phyloP scores from a whole-genome alignment of 2,329 filamentous ascomycete species.

The Alternaria sp. region DNA sequence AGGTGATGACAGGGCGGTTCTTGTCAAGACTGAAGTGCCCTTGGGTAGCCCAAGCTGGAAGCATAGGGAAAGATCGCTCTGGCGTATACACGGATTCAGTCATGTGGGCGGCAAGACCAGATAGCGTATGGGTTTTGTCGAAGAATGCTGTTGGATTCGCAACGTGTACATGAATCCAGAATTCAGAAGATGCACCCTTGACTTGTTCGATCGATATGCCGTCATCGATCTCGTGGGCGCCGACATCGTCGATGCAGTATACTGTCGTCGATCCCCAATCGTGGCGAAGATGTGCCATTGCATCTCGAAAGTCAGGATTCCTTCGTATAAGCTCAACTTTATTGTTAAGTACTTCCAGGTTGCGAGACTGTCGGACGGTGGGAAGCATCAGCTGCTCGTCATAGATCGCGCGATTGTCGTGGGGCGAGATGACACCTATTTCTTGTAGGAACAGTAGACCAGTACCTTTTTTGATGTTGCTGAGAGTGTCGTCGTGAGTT shows the following conservation, averaged over 20 bases:
- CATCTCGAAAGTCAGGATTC: conserved; percentile 56
- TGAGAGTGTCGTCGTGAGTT: neutral
- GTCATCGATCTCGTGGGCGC: conserved; percentile 78
- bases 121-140: conserved; percentile 64
- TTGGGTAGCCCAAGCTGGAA: conserved; percentile 60
- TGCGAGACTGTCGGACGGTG: conserved; percentile 54
- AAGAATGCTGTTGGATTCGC: conserved; percentile 81
- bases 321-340: conserved; percentile 37
- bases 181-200: conserved; percentile 58
- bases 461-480: conserved; percentile 42
- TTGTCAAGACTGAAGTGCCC: conserved; percentile 62
- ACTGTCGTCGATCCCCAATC: conserved; percentile 68
- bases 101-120: conserved; percentile 68
- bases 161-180: conserved; percentile 80
- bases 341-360: conserved; percentile 53
- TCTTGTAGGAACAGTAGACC: conserved; percentile 77
- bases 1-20: conserved; percentile 66
- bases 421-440: conserved; percentile 73
- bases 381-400: conserved; percentile 63
- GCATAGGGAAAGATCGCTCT: conserved; percentile 64
- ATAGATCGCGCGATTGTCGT: conserved; percentile 73
- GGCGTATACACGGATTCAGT: conserved; percentile 65
- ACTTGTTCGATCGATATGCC: conserved; percentile 75
- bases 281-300: conserved; percentile 65
- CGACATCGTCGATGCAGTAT: conserved; percentile 75